A percentile compares a stretch with the other conserved stretches of the same genome.
Evolutionary conservation across 257 asterid species (phyloP).

Genomic region (Salvia splendens): DNA sequence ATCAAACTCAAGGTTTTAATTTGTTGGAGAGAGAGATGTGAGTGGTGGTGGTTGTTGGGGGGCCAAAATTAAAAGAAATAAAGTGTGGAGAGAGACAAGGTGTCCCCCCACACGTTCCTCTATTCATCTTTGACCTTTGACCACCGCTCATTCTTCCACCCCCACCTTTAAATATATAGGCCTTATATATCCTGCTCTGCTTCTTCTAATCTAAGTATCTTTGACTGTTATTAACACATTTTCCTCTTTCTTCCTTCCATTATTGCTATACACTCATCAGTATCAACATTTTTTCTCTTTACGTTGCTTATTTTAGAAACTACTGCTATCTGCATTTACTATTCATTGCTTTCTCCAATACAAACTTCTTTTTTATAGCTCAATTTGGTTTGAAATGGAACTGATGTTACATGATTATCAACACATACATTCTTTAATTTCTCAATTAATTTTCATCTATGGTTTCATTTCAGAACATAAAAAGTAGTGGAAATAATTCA

Average conservation of each 20-base stretch:
- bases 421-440: too few relatives aligned
- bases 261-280: background rate
- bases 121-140: conserved; percentile 73
- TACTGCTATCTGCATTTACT: background rate
- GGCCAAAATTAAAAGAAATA: conserved; percentile 12
- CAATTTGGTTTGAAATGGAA: background rate
- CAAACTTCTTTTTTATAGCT: background rate
- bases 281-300: background rate
- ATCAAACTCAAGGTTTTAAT: background rate
- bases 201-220: conserved; percentile 14
- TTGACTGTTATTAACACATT: conserved; percentile 22
- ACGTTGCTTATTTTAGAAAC: background rate
- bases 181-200: conserved; percentile 11
- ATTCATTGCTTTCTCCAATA: background rate
- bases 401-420: background rate
- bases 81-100: conserved; percentile 37
- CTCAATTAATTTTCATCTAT: too few relatives aligned
- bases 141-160: conserved; percentile 32
- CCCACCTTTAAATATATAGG: conserved; percentile 17
- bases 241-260: conserved; percentile 14
- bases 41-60: background rate
- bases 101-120: conserved; percentile 65
- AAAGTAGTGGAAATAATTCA: background rate
- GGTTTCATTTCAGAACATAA: background rate
- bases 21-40: background rate